phyloP scores from a whole-genome alignment of 345 rosid genomes.

The Luvunga scandens region DNA sequence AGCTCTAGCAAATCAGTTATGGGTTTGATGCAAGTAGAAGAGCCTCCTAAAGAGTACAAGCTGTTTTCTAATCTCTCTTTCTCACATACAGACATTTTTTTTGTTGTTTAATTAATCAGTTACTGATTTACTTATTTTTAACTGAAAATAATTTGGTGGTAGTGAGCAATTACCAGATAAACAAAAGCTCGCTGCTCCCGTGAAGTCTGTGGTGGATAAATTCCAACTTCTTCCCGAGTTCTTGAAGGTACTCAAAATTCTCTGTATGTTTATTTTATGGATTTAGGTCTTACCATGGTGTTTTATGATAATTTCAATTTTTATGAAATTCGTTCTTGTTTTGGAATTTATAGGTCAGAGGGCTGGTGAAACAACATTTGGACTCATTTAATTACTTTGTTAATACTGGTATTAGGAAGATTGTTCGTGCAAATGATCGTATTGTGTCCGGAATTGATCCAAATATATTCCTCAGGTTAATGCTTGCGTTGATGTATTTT shows the following conservation, averaged over 20 bases:
- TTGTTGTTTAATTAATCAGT: not conserved
- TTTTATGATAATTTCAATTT: not conserved
- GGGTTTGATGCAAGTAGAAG: not conserved
- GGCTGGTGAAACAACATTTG: constrained; percentile 91
- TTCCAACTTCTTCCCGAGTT: constrained; percentile 68
- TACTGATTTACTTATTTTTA: not conserved
- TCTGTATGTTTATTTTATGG: not conserved
- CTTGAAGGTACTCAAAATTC: constrained; percentile 42
- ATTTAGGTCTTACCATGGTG: not conserved
- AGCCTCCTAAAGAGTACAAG: not conserved
- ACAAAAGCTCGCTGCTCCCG: constrained; percentile 39
- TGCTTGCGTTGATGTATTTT: not conserved
- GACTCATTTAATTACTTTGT: constrained; percentile 88
- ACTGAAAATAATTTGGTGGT: constrained; percentile 2
- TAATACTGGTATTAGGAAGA: constrained; percentile 73
- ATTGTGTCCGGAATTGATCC: constrained; percentile 53
- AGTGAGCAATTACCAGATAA: constrained; percentile 30
- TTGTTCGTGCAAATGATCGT: constrained; percentile 70
- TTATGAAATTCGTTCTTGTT: not conserved
- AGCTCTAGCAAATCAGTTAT: not conserved
- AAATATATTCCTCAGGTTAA: constrained; percentile 56
- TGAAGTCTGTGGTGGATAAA: constrained; percentile 56
- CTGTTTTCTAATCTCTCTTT: not conserved
- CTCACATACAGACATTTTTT: not conserved
- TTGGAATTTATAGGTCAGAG: constrained; percentile 55